Conservation (phyloP, 495 filamentous ascomycete genomes). For the Annulohypoxylon nitens region DNA sequence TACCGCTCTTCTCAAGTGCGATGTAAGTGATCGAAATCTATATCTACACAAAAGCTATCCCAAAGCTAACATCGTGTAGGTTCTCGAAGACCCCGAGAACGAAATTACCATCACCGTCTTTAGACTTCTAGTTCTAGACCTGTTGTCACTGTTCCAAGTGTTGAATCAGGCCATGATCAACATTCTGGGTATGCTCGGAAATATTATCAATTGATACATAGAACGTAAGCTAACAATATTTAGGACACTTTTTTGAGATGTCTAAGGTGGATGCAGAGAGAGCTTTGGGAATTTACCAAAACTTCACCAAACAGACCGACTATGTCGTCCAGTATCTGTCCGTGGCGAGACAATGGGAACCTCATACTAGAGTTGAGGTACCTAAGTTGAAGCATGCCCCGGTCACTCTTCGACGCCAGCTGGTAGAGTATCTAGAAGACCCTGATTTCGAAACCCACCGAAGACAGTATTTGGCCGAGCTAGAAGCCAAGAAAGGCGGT, state of each 20-base stretch:
- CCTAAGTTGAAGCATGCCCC: slow-evolving; percentile 98
- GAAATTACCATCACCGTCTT: slow-evolving; percentile 98
- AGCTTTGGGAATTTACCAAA: slow-evolving; percentile 92
- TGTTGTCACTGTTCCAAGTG: slow-evolving; percentile 91
- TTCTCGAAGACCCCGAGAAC: slow-evolving; percentile 93
- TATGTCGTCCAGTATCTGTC: slow-evolving; percentile 90
- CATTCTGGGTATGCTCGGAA: slow-evolving; percentile 77
- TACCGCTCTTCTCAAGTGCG: slow-evolving; percentile 85
- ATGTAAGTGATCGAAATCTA: slow-evolving; percentile 69
- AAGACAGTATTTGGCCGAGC: slow-evolving; percentile 88
- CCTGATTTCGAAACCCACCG: slow-evolving; percentile 96
- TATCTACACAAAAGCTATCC: background rate
- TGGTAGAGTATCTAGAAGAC: slow-evolving; percentile 96
- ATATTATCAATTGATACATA: background rate
- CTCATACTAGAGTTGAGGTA: slow-evolving; percentile 91
- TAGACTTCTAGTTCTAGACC: slow-evolving; percentile 87
- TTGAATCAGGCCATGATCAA: slow-evolving; percentile 99
- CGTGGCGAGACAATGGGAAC: slow-evolving; percentile 88
- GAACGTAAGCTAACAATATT: slow-evolving; percentile 30
- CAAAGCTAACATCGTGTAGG: slow-evolving; percentile 60
- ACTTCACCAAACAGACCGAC: slow-evolving; percentile 92
- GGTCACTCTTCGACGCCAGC: slow-evolving; percentile 84
- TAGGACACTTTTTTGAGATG: slow-evolving; percentile 99
- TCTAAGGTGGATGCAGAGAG: slow-evolving; percentile 92
- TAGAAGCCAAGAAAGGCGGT: slow-evolving; percentile 78